Evolutionary conservation across 2,329 filamentous ascomycete species (phyloP).

Genomic region (Nemania diffusa): DNA sequence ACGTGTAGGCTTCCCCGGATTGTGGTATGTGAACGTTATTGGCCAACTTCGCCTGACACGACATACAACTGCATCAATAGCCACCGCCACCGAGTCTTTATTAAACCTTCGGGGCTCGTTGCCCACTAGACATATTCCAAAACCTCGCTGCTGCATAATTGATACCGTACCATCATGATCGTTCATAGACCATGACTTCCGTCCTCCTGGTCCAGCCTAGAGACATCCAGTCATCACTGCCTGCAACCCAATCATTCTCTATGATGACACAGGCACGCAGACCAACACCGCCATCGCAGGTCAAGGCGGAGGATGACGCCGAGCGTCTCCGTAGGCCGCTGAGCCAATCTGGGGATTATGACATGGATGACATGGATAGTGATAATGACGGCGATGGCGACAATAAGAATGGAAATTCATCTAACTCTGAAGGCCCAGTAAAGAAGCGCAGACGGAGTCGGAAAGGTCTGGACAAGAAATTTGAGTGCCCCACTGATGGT

Average conservation of each 20-base stretch:
- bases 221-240: constrained; percentile 53
- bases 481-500: constrained; percentile 83
- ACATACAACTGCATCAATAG: constrained; percentile 37
- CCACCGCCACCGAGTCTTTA: constrained; percentile 40
- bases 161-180: constrained; percentile 40
- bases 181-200: constrained; percentile 55
- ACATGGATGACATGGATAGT: constrained; percentile 52
- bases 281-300: constrained; percentile 53
- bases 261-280: constrained; percentile 58
- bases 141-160: constrained; percentile 34
- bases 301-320: constrained; percentile 56
- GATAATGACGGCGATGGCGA: constrained; percentile 55
- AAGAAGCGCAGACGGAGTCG: constrained; percentile 76
- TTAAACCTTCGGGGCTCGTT: constrained; percentile 29
- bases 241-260: constrained; percentile 53
- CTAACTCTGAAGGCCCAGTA: constrained; percentile 63
- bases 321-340: constrained; percentile 55
- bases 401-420: constrained; percentile 59
- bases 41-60: constrained; percentile 37
- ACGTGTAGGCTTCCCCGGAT: constrained; percentile 40
- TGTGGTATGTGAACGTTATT: constrained; percentile 44
- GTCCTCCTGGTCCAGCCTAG: constrained; percentile 54
- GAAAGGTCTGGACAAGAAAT: constrained; percentile 83
- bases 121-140: constrained; percentile 32
- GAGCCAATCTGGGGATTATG: constrained; percentile 52